Conservation (phyloP, 192 early-diverging fungal species). For the Gigaspora rosea region DNA sequence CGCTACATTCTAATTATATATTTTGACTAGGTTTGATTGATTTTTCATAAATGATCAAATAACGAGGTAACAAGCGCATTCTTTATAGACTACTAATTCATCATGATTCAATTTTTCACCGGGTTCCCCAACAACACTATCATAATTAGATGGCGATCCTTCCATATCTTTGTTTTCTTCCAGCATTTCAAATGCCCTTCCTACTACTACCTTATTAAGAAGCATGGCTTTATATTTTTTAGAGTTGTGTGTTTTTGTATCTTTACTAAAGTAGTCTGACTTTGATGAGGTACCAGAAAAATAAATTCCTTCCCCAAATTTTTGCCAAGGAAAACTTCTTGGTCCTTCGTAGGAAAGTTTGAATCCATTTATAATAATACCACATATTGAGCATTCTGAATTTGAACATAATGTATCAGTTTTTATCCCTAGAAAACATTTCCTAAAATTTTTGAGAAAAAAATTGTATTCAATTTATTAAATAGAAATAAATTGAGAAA, state of each 20-base stretch:
- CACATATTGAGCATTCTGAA: slow-evolving; percentile 8
- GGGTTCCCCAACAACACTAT: slow-evolving; percentile 33
- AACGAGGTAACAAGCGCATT: slow-evolving; percentile 29
- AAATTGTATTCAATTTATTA: background rate
- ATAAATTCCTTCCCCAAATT: slow-evolving; percentile 31
- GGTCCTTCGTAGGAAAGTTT: slow-evolving; percentile 2
- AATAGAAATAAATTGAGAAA: background rate
- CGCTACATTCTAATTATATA: no score
- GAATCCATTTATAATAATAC: slow-evolving; percentile 19
- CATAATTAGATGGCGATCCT: slow-evolving; percentile 12
- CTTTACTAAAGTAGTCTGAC: slow-evolving; percentile 28
- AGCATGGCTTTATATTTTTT: slow-evolving; percentile 31
- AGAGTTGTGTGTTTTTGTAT: background rate
- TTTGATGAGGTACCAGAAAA: slow-evolving; percentile 34
- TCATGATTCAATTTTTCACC: slow-evolving; percentile 22
- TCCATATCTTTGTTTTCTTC: background rate
- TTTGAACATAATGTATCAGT: slow-evolving; percentile 9
- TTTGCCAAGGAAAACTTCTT: slow-evolving; percentile 7
- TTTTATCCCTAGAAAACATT: background rate
- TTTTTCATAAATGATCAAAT: slow-evolving; percentile 30
- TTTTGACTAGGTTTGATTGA: background rate
- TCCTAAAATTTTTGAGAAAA: background rate
- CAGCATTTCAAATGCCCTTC: slow-evolving; percentile 1
- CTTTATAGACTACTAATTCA: slow-evolving; percentile 32
- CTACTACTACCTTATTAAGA: slow-evolving; percentile 32